These are phyloP conservation scores for Yarrowia deformans DNA, from an alignment of 805 yeast species.

Conservation along the genomic window DNA sequence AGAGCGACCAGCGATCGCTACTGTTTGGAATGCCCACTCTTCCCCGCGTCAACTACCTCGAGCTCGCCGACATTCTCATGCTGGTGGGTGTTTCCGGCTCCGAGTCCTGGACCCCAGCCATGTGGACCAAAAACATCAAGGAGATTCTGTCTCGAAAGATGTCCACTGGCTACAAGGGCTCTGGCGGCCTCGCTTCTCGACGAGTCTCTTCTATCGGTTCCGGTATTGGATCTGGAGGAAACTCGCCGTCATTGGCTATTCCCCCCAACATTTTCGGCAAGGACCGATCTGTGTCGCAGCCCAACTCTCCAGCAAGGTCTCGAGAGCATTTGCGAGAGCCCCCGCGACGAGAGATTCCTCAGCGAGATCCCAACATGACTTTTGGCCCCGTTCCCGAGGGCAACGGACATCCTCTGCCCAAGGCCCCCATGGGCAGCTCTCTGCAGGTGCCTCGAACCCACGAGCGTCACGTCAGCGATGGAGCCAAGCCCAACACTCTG, in stretches of 20 bases:
- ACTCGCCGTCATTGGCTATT: slow-evolving; percentile 25
- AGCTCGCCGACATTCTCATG: slow-evolving; percentile 63
- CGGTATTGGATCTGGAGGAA: slow-evolving; percentile 12
- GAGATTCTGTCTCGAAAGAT: slow-evolving; percentile 62
- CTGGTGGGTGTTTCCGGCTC: slow-evolving; percentile 53
- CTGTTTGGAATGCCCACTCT: slow-evolving; percentile 84
- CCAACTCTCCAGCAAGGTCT: slow-evolving; percentile 40
- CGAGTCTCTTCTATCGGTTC: slow-evolving; percentile 25
- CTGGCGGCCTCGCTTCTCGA: slow-evolving; percentile 47
- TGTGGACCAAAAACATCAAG: slow-evolving; percentile 67
- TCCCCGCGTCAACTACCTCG: slow-evolving; percentile 76
- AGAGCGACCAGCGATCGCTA: slow-evolving; percentile 67
- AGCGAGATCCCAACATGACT: slow-evolving; percentile 28
- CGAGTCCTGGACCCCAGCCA: slow-evolving; percentile 60
- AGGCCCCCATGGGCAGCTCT: slow-evolving; percentile 8
- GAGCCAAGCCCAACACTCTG: slow-evolving; percentile 49
- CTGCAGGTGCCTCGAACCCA: slow-evolving; percentile 41
- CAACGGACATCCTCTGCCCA: slow-evolving; percentile 25
- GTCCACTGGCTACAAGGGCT: slow-evolving; percentile 56
- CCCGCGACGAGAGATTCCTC: slow-evolving; percentile 29
- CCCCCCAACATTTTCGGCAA: slow-evolving; percentile 38
- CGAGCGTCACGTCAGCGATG: slow-evolving; percentile 50
- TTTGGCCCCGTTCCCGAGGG: slow-evolving; percentile 19
- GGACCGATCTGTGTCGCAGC: slow-evolving; percentile 42
- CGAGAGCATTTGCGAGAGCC: slow-evolving; percentile 35